A percentile compares a stretch with the other conserved stretches of the same genome.
These are phyloP conservation scores for Amanita brunnescens DNA, from an alignment of 768 basidiomycete species.

Conservation along the genomic window DNA sequence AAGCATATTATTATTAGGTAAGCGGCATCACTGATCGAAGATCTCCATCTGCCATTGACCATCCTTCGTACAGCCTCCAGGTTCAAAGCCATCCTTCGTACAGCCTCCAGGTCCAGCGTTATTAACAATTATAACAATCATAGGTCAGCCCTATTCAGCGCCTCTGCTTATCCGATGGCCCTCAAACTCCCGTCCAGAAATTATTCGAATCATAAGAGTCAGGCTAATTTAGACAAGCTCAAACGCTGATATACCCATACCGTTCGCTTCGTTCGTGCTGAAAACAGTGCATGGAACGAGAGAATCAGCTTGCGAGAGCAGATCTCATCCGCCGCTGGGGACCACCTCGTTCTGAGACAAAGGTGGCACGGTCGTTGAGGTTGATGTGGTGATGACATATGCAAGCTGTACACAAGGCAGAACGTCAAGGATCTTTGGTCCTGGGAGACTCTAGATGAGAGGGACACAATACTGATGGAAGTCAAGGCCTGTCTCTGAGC, in stretches of 20 bases:
- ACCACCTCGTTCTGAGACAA: background rate
- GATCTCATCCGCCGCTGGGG: background rate
- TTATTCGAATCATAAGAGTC: no score
- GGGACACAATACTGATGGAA: conserved; percentile 4
- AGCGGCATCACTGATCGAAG: no score
- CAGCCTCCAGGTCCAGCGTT: no score
- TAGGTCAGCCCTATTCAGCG: no score
- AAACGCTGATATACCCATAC: background rate
- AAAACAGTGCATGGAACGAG: background rate
- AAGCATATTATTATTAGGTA: no score
- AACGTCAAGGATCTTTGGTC: background rate
- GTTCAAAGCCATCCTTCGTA: no score
- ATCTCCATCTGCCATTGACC: no score
- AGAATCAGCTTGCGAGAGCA: background rate
- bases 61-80: no score
- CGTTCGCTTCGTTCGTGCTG: background rate
- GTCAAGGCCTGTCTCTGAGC: background rate
- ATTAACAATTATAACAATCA: no score
- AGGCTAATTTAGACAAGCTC: no score
- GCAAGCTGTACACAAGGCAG: background rate
- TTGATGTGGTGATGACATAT: background rate
- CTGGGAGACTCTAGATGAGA: conserved; percentile 1
- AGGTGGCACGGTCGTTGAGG: background rate
- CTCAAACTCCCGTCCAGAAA: no score
- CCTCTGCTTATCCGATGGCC: no score